Percentiles rank a stretch among this genome's conserved stretches.
Evolutionary conservation across 1,284 basidiomycete species (phyloP).

Genomic region (Testicularia cyperi): DNA sequence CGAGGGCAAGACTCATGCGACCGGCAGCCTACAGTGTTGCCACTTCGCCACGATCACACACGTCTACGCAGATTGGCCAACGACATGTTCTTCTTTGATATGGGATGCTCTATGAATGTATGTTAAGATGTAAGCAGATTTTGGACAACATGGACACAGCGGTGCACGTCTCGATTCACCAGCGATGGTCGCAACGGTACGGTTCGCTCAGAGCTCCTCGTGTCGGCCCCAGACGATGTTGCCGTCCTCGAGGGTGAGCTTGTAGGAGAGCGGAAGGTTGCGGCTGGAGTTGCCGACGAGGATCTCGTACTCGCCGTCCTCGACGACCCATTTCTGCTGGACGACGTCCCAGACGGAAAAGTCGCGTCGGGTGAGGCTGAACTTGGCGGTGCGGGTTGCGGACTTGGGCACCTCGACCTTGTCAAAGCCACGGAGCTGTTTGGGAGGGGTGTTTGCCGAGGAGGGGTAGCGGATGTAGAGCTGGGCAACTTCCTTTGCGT

Average conservation of each 20-base stretch:
- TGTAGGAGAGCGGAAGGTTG: slow-evolving; percentile 8
- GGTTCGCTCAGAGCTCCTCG: too few species aligned
- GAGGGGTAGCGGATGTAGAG: slow-evolving; percentile 49
- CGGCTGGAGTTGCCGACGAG: slow-evolving; percentile 22
- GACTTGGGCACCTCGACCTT: slow-evolving; percentile 19
- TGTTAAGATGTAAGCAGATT: too few species aligned
- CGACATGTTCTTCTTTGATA: too few species aligned
- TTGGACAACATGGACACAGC: too few species aligned
- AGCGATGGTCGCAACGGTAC: too few species aligned
- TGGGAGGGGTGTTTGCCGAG: slow-evolving; percentile 12
- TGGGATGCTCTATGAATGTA: too few species aligned
- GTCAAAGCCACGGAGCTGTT: slow-evolving; percentile 47
- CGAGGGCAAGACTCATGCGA: too few species aligned
- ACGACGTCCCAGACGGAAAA: slow-evolving; percentile 35
- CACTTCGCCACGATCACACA: too few species aligned
- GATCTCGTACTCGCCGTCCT: slow-evolving; percentile 30
- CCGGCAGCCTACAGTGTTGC: too few species aligned
- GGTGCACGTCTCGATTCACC: too few species aligned
- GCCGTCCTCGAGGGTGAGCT: slow-evolving; percentile 11
- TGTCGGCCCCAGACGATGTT: too few species aligned
- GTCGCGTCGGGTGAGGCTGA: slow-evolving; percentile 35
- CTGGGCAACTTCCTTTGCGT: slow-evolving; percentile 63
- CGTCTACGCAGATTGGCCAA: too few species aligned
- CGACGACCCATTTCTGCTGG: slow-evolving; percentile 30
- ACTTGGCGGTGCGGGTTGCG: slow-evolving; percentile 17